These are phyloP conservation scores for Pisolithus tinctorius DNA, from an alignment of 768 basidiomycete species.

Conservation along the genomic window DNA sequence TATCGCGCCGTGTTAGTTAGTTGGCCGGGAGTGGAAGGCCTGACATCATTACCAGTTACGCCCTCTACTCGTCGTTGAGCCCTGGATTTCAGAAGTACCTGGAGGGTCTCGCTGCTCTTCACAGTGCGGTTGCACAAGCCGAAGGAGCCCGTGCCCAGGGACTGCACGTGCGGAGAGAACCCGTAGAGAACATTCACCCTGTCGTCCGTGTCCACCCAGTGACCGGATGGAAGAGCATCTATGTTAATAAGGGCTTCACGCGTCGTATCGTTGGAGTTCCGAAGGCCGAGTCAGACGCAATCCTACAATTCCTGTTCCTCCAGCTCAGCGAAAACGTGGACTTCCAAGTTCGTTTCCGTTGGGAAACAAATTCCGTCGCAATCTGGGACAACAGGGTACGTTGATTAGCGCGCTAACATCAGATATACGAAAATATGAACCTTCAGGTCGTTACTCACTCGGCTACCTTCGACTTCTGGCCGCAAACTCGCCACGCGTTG, in stretches of 20 bases:
- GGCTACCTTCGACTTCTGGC: constrained; percentile 81
- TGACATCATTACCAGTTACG: constrained; percentile 43
- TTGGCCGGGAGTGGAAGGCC: background rate
- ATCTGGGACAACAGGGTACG: constrained; percentile 81
- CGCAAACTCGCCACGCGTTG: constrained; percentile 67
- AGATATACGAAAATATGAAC: constrained; percentile 2
- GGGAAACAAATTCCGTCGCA: constrained; percentile 73
- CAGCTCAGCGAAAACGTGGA: constrained; percentile 66
- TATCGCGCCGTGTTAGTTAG: background rate
- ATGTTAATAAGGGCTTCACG: constrained; percentile 81
- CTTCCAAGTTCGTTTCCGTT: constrained; percentile 71
- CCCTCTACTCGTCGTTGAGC: constrained; percentile 79
- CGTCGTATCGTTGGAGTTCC: constrained; percentile 72
- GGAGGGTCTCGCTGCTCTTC: constrained; percentile 65
- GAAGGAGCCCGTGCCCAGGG: constrained; percentile 67
- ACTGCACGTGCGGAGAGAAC: constrained; percentile 60
- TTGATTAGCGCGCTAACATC: background rate
- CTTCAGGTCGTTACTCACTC: constrained; percentile 63
- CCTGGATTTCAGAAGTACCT: constrained; percentile 69
- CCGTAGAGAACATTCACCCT: constrained; percentile 68
- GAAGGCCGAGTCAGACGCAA: constrained; percentile 73
- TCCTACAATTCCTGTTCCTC: constrained; percentile 64
- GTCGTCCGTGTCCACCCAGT: constrained; percentile 79
- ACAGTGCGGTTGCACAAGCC: constrained; percentile 73
- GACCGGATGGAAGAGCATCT: constrained; percentile 81